Evolutionary conservation across 345 rosid species (phyloP), one percentile per base, ranked within the genome.

Genomic region (Syzygium oleosum): DNA sequence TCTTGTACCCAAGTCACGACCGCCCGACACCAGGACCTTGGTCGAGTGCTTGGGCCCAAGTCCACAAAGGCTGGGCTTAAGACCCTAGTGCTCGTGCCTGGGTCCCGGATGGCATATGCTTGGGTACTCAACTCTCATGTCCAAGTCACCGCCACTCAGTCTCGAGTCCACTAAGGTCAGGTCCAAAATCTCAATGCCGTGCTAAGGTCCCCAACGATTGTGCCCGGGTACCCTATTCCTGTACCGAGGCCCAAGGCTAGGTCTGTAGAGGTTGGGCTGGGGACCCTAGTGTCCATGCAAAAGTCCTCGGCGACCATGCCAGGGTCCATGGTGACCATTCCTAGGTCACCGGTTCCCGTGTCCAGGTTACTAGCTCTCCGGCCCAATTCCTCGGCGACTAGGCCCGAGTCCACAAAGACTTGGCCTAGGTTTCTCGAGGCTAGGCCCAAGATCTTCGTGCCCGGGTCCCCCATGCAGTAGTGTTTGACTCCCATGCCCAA

Each of bases 11-110:
- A 61, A 61, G 38, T 61, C 0, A 16, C 1, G 13, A 4, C 17
- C 9, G 0, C 73, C 0, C n/a, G 0, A n/a, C 38, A n/a, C 4
- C 3, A 61, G 17, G 34, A n/a, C 17, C n/a, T 6, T 0, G 2
- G 2, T 61, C 1, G 38, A 13, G 73, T 3, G 38, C 34, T n/a
- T 0, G 4, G 1, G 19, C 73, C 17, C 9, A n/a, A 13, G 19
- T n/a, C 2, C 34, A 61, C 7, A 61, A 61, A n/a, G 73, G 73
- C 73, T 0, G 14, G 7, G 73, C 4, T 61, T 9, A 7, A n/a
- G 73, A 61, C 31, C 17, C 16, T 61, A 16, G 73, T n/a, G 73
- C 38, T 2, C 2, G 1, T 61, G 34, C 4, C 9, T n/a, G 31
- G 34, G 38, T n/a, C 73, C n/a, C 0, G 6, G 1, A 13, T 0